Conservation (phyloP, 179 eudicot species). For the Silene noctiflora region DNA sequence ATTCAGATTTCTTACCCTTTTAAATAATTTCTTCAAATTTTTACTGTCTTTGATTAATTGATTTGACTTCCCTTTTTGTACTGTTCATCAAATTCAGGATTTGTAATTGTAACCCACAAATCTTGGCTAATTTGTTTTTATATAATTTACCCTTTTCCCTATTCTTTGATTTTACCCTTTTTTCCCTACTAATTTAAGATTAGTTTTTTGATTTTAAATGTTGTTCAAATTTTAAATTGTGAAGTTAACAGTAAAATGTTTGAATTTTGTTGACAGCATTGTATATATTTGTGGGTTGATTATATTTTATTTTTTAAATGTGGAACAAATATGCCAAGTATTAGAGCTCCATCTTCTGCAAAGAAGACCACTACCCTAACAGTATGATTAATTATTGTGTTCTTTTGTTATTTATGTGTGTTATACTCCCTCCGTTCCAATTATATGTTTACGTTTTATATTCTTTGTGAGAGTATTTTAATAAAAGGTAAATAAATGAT, state of each 20-base stretch:
- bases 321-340: slow-evolving; percentile 26
- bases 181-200: neutral
- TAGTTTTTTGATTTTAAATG: neutral
- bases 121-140: neutral
- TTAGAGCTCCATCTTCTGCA: slow-evolving; percentile 25
- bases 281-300: neutral
- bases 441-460: neutral
- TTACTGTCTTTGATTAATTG: neutral
- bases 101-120: slow-evolving; percentile 1
- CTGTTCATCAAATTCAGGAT: neutral
- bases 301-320: slow-evolving; percentile 9
- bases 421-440: no score
- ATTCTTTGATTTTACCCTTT: neutral
- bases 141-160: neutral
- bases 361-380: slow-evolving; percentile 29
- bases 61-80: neutral
- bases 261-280: neutral
- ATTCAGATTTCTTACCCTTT: neutral
- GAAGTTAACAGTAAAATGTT: neutral
- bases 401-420: no score
- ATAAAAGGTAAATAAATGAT: no score
- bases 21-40: neutral
- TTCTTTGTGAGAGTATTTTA: no score
- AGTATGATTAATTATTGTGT: neutral
- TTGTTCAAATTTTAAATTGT: neutral